Percentiles rank a stretch among this genome's conserved stretches.
Conservation (phyloP, 1,139 yeast genomes). For the Hansenula lynferdii region DNA sequence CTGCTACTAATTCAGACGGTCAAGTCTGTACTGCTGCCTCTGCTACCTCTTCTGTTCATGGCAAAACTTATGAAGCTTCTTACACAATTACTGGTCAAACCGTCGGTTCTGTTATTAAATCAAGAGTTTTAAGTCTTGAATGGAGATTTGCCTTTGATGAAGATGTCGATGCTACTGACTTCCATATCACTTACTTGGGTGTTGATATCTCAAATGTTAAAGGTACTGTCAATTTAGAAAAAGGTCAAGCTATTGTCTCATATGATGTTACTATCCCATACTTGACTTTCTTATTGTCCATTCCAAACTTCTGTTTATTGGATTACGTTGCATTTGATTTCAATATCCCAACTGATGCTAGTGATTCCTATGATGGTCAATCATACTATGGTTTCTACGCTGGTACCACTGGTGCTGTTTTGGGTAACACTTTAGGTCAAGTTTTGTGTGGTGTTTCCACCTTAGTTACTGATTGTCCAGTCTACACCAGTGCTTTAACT, state of each 20-base stretch:
- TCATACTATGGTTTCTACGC: constrained; percentile 11
- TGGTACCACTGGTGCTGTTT: constrained; percentile 7
- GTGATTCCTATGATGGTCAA: background rate
- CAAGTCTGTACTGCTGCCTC: constrained; percentile 6
- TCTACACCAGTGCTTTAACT: constrained; percentile 3
- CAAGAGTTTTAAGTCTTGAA: constrained; percentile 5
- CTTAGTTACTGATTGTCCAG: constrained; percentile 6
- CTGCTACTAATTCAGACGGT: constrained; percentile 3
- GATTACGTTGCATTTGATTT: constrained; percentile 12
- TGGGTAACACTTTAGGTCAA: background rate
- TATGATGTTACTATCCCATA: constrained; percentile 5
- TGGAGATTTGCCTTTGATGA: constrained; percentile 16
- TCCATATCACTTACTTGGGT: constrained; percentile 8
- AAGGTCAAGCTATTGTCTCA: constrained; percentile 9
- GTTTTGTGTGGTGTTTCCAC: no score
- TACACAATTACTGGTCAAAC: constrained; percentile 6
- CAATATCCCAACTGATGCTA: constrained; percentile 1
- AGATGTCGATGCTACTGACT: constrained; percentile 7
- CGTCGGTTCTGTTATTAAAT: background rate
- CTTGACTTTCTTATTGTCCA: constrained; percentile 1
- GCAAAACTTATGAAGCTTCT: constrained; percentile 5
- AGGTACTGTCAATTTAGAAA: constrained; percentile 13
- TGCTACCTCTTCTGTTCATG: constrained; percentile 4
- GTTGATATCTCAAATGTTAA: constrained; percentile 4
- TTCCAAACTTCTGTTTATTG: constrained; percentile 7